Base-by-base conservation (phyloP, 176 grass and related monocot genomes). In the Phyllostachys edulis region DNA sequence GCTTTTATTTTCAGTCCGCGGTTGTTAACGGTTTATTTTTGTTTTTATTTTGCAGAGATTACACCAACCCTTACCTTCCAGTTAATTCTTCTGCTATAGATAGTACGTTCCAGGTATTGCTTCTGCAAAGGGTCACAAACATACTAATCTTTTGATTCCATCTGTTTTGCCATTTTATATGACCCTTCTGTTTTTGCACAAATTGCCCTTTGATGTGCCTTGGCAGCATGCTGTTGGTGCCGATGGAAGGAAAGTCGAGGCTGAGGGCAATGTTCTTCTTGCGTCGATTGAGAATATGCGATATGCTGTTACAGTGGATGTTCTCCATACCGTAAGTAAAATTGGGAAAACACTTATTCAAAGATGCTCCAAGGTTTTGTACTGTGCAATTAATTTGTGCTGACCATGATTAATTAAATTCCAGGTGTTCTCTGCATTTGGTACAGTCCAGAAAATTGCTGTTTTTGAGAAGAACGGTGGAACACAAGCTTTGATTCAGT, bases 41-140 rank as follows among this genome's bases (percentile, higher is more conserved):
- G 17, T 77, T 88, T 59, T 76, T 86, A 69, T 80, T 73, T 75
- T 82, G 73, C 76, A 99, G 96, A 76, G 96, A 99, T 84, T 99
- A 99, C 83, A 99, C 90, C 64, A 99, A 99, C 63, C 96, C 91
- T 21, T 96, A 99, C 76, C 96, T 99, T 88, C 93, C 96, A 73
- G 92, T 99, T 49, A 95, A 95, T 79, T 87, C 90, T 80, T 90
- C 96, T 63, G 93, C 93, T 63, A 90, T 98, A 40, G 93, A 98
- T 23, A 89, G 90, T 32, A 86, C 80, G 18, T 63, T 88, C 51
- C 96, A 95, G 96, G 96, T 96, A 80, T 70, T 83, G 38, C 56
- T 90, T 88, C 64, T 55, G 63, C 51, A 37, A 77, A 56, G 54
- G 24, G 23, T 27, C 13, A 82, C 67, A 39, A 12, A 13, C 57